Conservation (phyloP, 352 stramenopile genomes). For the Phytophthora tentaculata region DNA sequence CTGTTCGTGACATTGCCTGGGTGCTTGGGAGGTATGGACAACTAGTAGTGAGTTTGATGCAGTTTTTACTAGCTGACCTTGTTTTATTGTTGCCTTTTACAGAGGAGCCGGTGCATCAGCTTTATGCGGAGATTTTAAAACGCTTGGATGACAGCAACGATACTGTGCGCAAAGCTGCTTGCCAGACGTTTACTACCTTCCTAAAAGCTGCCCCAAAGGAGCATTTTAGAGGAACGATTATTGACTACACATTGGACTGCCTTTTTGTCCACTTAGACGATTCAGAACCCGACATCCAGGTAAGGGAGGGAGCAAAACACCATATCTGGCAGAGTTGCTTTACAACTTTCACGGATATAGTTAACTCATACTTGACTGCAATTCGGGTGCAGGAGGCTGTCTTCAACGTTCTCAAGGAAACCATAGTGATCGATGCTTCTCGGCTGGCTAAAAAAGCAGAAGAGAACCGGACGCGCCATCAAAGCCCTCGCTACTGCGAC, state of each 20-base stretch:
- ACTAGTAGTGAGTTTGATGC: too few relatives aligned
- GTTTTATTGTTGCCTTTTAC: conserved; percentile 13
- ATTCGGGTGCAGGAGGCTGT: conserved; percentile 56
- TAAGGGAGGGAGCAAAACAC: conserved; percentile 15
- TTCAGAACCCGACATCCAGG: conserved; percentile 85
- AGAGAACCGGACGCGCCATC: conserved; percentile 77
- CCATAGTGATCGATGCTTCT: conserved; percentile 58
- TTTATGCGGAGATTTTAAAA: conserved; percentile 94
- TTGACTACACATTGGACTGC: conserved; percentile 91
- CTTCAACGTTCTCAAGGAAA: conserved; percentile 73
- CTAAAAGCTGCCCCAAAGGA: conserved; percentile 82
- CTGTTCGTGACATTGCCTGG: conserved; percentile 83
- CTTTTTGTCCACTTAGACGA: conserved; percentile 93
- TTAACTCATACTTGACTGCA: conserved; percentile 11
- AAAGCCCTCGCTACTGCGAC: conserved; percentile 77
- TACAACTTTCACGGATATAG: conserved; percentile 1
- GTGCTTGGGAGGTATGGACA: conserved; percentile 66
- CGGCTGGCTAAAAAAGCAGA: conserved; percentile 74
- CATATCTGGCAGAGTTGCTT: neutral
- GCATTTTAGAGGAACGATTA: conserved; percentile 89
- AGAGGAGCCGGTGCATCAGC: conserved; percentile 91
- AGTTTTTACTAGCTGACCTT: conserved; percentile 3
- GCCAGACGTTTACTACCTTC: conserved; percentile 89
- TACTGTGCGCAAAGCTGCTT: conserved; percentile 86
- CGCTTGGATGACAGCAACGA: conserved; percentile 93